phyloP scores from a whole-genome alignment of 352 stramenopile genomes.

The Pythium biforme region DNA sequence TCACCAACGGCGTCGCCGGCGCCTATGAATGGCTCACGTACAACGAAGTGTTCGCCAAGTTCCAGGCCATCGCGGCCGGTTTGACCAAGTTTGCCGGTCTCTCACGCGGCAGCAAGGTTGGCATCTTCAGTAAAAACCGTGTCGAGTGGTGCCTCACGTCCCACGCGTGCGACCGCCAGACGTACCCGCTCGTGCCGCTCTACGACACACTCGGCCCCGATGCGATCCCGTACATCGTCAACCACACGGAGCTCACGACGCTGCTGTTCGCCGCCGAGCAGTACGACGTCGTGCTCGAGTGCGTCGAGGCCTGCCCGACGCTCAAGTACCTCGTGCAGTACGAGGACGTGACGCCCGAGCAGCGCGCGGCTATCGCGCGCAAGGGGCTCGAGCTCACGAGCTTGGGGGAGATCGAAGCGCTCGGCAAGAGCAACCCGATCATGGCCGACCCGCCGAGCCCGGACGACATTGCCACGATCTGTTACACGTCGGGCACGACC shows the following conservation, averaged over 20 bases:
- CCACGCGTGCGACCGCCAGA: constrained; percentile 63
- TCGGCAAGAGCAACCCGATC: constrained; percentile 42
- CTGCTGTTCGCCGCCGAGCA: constrained; percentile 59
- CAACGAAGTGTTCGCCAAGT: constrained; percentile 38
- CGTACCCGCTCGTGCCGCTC: constrained; percentile 65
- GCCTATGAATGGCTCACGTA: constrained; percentile 64
- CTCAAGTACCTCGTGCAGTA: constrained; percentile 60
- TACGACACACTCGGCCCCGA: constrained; percentile 80
- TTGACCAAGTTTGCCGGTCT: constrained; percentile 33
- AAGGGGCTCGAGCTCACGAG: constrained; percentile 45
- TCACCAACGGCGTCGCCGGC: constrained; percentile 37
- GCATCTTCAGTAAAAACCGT: constrained; percentile 73
- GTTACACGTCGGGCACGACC: constrained; percentile 96
- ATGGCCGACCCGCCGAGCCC: constrained; percentile 48
- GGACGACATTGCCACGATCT: constrained; percentile 91
- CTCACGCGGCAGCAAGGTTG: constrained; percentile 50
- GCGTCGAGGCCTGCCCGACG: constrained; percentile 44
- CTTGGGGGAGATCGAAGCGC: constrained; percentile 37
- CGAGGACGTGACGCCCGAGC: constrained; percentile 40
- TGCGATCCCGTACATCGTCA: constrained; percentile 67
- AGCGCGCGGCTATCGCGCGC: constrained; percentile 24
- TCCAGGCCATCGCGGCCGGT: constrained; percentile 41
- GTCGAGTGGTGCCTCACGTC: constrained; percentile 60
- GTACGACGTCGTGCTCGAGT: constrained; percentile 56
- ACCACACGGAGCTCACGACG: constrained; percentile 65